Percentiles rank a stretch among this genome's conserved stretches.
Evolutionary conservation across 345 rosid species (phyloP).

Genomic region (Capsella bursapastoris): DNA sequence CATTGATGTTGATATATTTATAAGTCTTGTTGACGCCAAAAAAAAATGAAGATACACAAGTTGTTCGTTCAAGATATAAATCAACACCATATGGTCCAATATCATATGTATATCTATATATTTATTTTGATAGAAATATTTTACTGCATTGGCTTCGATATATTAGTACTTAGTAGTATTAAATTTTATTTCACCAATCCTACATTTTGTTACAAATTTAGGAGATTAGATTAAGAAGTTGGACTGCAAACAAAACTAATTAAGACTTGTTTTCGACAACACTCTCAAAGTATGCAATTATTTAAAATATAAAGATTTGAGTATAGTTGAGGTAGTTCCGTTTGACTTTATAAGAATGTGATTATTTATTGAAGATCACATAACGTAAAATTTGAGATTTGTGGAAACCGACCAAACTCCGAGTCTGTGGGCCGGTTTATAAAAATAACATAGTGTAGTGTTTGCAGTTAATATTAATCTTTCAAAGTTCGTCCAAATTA

Average conservation of each 20-base stretch:
- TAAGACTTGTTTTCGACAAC: too few relatives aligned
- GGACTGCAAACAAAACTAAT: too few relatives aligned
- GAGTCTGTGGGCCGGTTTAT: conserved; percentile 35
- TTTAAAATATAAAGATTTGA: background rate
- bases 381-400: conserved; percentile 29
- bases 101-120: too few relatives aligned
- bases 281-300: too few relatives aligned
- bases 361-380: conserved; percentile 13
- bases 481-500: conserved; percentile 11
- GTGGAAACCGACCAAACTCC: conserved; percentile 45
- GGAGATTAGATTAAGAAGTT: too few relatives aligned
- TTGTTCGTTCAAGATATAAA: background rate
- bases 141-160: background rate
- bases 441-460: conserved; percentile 2
- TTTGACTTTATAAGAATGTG: conserved; percentile 37
- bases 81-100: background rate
- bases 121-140: too few relatives aligned
- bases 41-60: background rate
- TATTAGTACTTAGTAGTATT: background rate
- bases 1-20: conserved; percentile 24
- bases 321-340: conserved; percentile 24
- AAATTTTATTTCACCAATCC: too few relatives aligned
- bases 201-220: too few relatives aligned
- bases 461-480: conserved; percentile 10
- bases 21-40: conserved; percentile 26